Evolutionary conservation across 1,139 yeast genomes (phyloP), one percentile per base, ranked within the genome.

Genomic region (Entelexis sorbosivorans): DNA sequence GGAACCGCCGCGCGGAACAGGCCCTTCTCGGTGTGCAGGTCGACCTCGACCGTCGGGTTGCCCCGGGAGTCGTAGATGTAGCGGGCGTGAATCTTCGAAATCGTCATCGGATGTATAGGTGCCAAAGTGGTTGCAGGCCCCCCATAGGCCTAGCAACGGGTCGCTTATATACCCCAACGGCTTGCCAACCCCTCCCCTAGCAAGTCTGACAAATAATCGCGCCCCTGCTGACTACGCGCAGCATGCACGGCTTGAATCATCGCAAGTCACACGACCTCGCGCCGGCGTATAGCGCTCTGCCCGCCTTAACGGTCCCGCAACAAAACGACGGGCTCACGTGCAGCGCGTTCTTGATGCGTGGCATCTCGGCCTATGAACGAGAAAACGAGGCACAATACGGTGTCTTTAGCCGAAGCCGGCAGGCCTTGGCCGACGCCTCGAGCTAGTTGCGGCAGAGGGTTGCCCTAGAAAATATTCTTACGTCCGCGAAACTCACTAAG

Each of bases 21-120:
- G 67, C 96, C 96, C 66, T 81, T 78, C 59, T 75, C 87, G 65
- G 96, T 88, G 77, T 82, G 76, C 63, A 87, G 66, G 66, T 88
- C 95, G 62, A 87, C 96, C 78, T 88, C 96, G 64, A 88, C 96
- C 61, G 96, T 88, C 73, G 96, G 96, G 79, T 88, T 88, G 74
- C 95, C 96, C 76, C 96, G 85, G 63, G 96, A 87, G 75, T 88
- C 96, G 81, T 88, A 88, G 72, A 88, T 93, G 76, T 80, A 81
- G 76, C 96, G 85, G 65, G 96, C 85, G 73, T 76, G 79, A 64
- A 86, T 74, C 74, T 87, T 86, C 58, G 77, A 64, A 63, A 76
- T 72, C 61, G 79, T 74, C 79, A 75, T 75, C 13, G 16, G 31
- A 28, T 16, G 33, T 35, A 29, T 11, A 22, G 29, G 17, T 34